Base-by-base conservation (phyloP, 169 alveolate genomes). In the Plasmodium gaboni region DNA sequence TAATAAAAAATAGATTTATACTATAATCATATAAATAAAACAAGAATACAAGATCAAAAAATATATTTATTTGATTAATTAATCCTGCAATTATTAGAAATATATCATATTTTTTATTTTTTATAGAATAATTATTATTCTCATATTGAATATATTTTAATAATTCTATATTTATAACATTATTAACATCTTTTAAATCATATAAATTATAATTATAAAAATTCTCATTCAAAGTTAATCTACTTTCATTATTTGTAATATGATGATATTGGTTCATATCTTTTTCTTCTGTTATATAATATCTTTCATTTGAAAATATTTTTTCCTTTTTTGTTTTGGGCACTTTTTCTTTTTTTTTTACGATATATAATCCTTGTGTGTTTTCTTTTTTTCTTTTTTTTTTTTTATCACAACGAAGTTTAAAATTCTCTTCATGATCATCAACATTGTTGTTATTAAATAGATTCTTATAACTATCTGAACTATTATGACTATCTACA, bases 111-210 rank as follows among this genome's bases (percentile, higher is more conserved):
- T 72, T 57, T 28, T 44, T 10, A 60, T 61, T 53, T 28, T 38
- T 63, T 8, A 83, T 68, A 6, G 91, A 68, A 60, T 83, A 83
- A 28, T 83, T 83, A 15, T 83, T 83, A 51, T 83, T 83, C 22
- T 83, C 91, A 60, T 68, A 83, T 50, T 83, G 91, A 8, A 83
- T 83, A 72, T 83, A 83, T 15, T 63, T 83, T 60, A 83, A 53
- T 28, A 83, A 60, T n/a, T 83, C 91, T 13, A 4, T 53, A 57
- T 83, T 83, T 12, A 83, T 55, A 60, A 42, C 6, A 17, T 83
- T 73, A 15, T 83, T 83, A 17, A 80, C 72, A 42, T 83, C 28
- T 38, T 63, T 83, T 24, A 83, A 48, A 1, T 83, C 74, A 6
- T 63, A 55, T 8, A 83, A 19, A 13, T 19, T 24, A 28, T 83